phyloP scores from a whole-genome alignment of 2,329 filamentous ascomycete species.

The Fusarium luffae region DNA sequence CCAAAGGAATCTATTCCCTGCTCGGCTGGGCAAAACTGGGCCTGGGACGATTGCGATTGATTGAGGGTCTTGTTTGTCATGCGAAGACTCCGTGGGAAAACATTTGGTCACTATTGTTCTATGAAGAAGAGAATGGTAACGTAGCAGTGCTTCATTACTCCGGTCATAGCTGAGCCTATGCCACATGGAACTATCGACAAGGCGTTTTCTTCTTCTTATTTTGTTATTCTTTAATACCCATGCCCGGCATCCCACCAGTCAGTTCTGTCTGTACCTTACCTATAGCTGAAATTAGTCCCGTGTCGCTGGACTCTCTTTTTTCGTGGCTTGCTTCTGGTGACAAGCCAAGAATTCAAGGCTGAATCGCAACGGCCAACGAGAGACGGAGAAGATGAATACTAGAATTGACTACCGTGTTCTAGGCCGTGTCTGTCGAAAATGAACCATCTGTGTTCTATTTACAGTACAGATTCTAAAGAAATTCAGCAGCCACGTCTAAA shows the following conservation, averaged over 20 bases:
- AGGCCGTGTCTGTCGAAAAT: background rate
- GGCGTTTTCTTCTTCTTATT: slow-evolving; percentile 5
- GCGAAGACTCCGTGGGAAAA: slow-evolving; percentile 3
- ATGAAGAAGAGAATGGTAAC: background rate
- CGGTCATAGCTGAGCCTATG: background rate
- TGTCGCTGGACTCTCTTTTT: background rate
- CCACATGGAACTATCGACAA: background rate
- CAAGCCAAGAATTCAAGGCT: slow-evolving; percentile 22
- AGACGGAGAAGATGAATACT: slow-evolving; percentile 9
- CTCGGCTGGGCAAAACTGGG: slow-evolving; percentile 3
- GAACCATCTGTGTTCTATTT: background rate
- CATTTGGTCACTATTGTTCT: background rate
- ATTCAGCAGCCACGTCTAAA: background rate
- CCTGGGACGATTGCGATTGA: background rate
- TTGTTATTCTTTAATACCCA: background rate
- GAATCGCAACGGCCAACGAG: slow-evolving; percentile 16
- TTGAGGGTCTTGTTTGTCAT: slow-evolving; percentile 4
- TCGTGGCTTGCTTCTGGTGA: slow-evolving; percentile 6
- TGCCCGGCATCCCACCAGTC: background rate
- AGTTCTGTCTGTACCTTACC: background rate
- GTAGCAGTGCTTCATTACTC: background rate
- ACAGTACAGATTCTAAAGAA: background rate
- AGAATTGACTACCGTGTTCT: background rate
- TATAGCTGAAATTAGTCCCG: slow-evolving; percentile 2
- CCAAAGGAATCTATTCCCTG: background rate